Evolutionary conservation across 257 asterid species (phyloP).

Genomic region (Solanum rostratum): DNA sequence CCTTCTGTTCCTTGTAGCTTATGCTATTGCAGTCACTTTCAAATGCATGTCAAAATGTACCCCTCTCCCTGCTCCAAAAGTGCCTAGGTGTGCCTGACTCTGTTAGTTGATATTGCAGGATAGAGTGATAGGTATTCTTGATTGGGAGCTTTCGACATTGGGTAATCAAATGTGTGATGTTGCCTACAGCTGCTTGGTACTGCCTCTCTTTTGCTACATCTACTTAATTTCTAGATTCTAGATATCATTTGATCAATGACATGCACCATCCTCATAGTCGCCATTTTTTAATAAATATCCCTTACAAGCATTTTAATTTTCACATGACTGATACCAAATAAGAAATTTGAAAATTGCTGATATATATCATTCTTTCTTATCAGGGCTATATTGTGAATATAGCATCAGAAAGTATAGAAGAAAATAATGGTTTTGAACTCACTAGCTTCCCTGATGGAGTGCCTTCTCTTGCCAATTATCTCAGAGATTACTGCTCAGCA

Average conservation of each 20-base stretch:
- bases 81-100: background rate
- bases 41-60: background rate
- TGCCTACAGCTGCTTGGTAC: conserved; percentile 91
- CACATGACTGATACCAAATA: background rate
- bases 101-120: conserved; percentile 44
- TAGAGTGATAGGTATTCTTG: conserved; percentile 88
- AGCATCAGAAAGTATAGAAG: conserved; percentile 32
- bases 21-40: background rate
- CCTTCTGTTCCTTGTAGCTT: conserved; percentile 1
- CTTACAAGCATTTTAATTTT: background rate
- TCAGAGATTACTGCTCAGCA: conserved; percentile 66
- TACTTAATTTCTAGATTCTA: background rate
- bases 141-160: conserved; percentile 92
- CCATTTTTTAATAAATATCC: background rate
- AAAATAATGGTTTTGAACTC: conserved; percentile 49
- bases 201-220: conserved; percentile 8
- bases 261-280: background rate
- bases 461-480: conserved; percentile 70
- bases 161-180: conserved; percentile 98
- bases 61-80: background rate
- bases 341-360: conserved; percentile 1
- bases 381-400: conserved; percentile 68
- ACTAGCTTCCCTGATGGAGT: conserved; percentile 66
- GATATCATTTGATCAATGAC: background rate
- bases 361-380: conserved; percentile 1